phyloP scores from a whole-genome alignment of 805 yeast species.

The Sugiyamaella americana region DNA sequence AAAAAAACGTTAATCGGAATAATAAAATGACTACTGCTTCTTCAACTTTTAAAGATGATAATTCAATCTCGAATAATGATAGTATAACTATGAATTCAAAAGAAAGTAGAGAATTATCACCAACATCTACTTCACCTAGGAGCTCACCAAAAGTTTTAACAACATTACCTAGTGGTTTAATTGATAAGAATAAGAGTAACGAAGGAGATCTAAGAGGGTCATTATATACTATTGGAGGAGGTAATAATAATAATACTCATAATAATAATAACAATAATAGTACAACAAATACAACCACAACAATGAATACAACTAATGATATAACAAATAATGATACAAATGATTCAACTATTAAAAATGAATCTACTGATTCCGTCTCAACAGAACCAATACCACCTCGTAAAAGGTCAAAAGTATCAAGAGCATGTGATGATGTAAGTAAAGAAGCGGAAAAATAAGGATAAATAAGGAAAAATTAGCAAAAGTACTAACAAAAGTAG shows the following conservation, averaged over 20 bases:
- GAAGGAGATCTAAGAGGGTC: not conserved
- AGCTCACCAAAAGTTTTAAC: not conserved
- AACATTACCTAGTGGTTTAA: not conserved
- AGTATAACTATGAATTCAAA: not conserved
- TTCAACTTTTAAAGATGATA: not conserved
- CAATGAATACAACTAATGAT: not conserved
- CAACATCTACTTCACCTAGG: not conserved
- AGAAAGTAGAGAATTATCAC: not conserved
- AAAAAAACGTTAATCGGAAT: no score
- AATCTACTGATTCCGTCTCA: not conserved
- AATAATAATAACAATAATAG: not conserved
- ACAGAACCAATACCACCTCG: conserved; percentile 29
- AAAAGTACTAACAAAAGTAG: no score
- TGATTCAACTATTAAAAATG: not conserved
- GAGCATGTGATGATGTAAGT: conserved; percentile 49
- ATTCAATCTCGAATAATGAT: not conserved
- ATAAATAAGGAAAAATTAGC: no score
- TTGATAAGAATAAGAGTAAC: not conserved
- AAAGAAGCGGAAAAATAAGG: not conserved
- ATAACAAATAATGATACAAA: not conserved
- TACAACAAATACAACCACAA: not conserved
- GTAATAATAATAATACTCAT: not conserved
- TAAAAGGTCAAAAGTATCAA: conserved; percentile 48
- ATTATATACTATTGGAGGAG: not conserved
- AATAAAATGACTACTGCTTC: conserved; percentile 2